Conservation (phyloP, 1,284 basidiomycete genomes). For the Peniophora sp. region DNA sequence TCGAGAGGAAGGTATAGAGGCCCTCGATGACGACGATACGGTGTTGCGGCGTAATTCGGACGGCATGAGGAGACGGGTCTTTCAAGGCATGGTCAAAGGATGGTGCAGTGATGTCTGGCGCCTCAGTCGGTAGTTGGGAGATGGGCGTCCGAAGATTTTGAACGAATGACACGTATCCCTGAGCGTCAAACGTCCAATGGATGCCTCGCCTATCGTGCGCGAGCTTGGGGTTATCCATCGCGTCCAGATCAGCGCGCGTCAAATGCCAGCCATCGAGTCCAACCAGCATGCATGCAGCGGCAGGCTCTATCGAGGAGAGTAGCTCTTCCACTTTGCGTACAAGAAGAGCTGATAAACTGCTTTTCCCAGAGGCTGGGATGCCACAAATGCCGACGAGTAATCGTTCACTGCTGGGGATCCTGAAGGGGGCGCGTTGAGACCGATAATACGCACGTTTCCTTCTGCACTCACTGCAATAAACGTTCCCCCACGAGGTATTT, state of each 20-base stretch:
- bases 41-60: slow-evolving; percentile 46
- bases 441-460: too few species aligned
- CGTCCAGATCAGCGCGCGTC: slow-evolving; percentile 57
- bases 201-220: slow-evolving; percentile 66
- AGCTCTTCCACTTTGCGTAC: slow-evolving; percentile 39
- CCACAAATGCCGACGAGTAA: slow-evolving; percentile 74
- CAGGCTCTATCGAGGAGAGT: slow-evolving; percentile 14
- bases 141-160: slow-evolving; percentile 37
- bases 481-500: slow-evolving; percentile 17
- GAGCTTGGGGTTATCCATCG: slow-evolving; percentile 60
- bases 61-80: slow-evolving; percentile 48
- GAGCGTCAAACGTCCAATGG: slow-evolving; percentile 70
- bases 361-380: slow-evolving; percentile 82
- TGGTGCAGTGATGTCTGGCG: slow-evolving; percentile 46
- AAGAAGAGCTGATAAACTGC: slow-evolving; percentile 56
- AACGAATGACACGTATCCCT: slow-evolving; percentile 61
- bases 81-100: slow-evolving; percentile 70
- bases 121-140: slow-evolving; percentile 11
- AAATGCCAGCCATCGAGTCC: slow-evolving; percentile 86
- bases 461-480: slow-evolving; percentile 16
- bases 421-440: slow-evolving; percentile 15
- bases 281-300: slow-evolving; percentile 37
- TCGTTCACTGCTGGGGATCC: slow-evolving; percentile 38
- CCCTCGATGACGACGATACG: slow-evolving; percentile 69
- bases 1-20: slow-evolving; percentile 69